Evolutionary conservation across 1,139 yeast genomes (phyloP), one percentile per base, ranked within the genome.

Genomic region (Geotrichum cucujoidarum): DNA sequence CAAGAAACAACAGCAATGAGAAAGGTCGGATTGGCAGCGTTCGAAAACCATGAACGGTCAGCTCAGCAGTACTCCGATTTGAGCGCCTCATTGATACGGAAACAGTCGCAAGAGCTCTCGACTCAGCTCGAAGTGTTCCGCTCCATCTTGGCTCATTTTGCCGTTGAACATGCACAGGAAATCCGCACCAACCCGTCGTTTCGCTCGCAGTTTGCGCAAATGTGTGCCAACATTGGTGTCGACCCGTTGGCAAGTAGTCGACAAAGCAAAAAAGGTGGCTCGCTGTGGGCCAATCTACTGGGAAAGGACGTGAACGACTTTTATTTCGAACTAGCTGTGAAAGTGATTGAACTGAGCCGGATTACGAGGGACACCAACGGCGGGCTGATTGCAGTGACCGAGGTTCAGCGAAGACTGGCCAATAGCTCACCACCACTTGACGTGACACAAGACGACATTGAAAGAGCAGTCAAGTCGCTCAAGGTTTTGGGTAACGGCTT

Each of bases 151-250:
- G 54, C 61, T 4, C 65, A 65, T 45, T 68, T 68, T 51, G 71
- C 73, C 4, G 60, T 56, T n/a, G 66, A 63, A n/a, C 71, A 69
- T 65, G 89, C 90, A n/a, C 70, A 73, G 13, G 89, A 84, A 57
- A 81, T 88, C 48, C 69, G 76, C 47, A 72, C 70, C 48, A 82
- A 84, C 60, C 74, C 81, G 1, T 80, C 80, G 51, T 81, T 86
- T 61, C 68, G 92, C 39, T 69, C 75, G 24, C 81, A 83, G 60
- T 87, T 88, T 65, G 78, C 86, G 40, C 77, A 78, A 52, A 81
- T 88, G 74, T 85, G 95, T 58, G 72, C 75, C 20, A 80, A 83
- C 59, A 81, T 86, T 17, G 95, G 95, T 1, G 80, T 87, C n/a
- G 95, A 88, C 61, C 92, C 95, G 1, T 64, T 87, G 36, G 82